A percentile compares a stretch with the other conserved stretches of the same genome.
Evolutionary conservation across 2,329 filamentous ascomycete genomes (phyloP).

Genomic region (Colletotrichum noveboracense): DNA sequence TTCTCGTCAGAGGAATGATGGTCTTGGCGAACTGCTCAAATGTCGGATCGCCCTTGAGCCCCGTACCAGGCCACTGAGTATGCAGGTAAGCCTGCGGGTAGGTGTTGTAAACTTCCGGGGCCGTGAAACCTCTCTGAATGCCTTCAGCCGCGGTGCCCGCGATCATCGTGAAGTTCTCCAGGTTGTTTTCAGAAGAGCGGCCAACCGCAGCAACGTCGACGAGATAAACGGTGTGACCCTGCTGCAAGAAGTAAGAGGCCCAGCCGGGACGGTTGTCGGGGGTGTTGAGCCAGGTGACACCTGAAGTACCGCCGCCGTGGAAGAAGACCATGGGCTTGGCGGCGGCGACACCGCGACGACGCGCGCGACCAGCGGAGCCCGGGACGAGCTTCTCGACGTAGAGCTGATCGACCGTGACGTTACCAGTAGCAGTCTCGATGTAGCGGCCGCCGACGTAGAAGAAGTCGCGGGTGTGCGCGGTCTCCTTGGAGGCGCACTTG

Average conservation of each 20-base stretch:
- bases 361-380: neutral
- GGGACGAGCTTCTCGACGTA: slow-evolving; percentile 56
- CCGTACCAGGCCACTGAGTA: slow-evolving; percentile 43
- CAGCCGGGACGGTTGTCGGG: slow-evolving; percentile 52
- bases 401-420: slow-evolving; percentile 48
- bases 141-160: slow-evolving; percentile 16
- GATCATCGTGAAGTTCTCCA: slow-evolving; percentile 23
- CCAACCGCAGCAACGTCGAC: slow-evolving; percentile 47
- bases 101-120: slow-evolving; percentile 23
- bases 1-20: slow-evolving; percentile 31
- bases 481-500: slow-evolving; percentile 17
- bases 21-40: slow-evolving; percentile 34
- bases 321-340: slow-evolving; percentile 16
- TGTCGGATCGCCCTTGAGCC: slow-evolving; percentile 27
- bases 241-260: slow-evolving; percentile 46
- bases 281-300: slow-evolving; percentile 43
- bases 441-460: slow-evolving; percentile 44
- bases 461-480: slow-evolving; percentile 28
- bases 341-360: neutral
- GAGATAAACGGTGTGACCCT: slow-evolving; percentile 48
- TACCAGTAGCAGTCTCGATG: slow-evolving; percentile 29
- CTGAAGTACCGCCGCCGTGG: slow-evolving; percentile 14
- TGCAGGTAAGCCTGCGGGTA: slow-evolving; percentile 34
- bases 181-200: slow-evolving; percentile 34
- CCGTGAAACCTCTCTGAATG: slow-evolving; percentile 38